phyloP scores from a whole-genome alignment of 345 rosid species.

The Salix koriyanagi region DNA sequence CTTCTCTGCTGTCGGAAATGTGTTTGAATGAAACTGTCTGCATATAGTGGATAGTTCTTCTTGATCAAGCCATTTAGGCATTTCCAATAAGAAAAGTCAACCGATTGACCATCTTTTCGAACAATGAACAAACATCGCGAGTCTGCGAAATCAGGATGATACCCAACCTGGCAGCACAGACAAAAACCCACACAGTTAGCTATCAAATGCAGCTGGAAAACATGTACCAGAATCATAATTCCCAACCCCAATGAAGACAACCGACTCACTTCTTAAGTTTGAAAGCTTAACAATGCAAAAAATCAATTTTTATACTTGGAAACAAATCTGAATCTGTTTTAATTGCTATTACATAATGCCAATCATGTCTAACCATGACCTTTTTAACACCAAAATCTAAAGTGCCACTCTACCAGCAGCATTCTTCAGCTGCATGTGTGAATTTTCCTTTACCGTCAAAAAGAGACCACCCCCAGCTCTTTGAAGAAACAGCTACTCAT shows the following conservation, averaged over 20 bases:
- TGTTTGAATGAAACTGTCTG: slow-evolving; percentile 82
- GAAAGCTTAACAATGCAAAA: background rate
- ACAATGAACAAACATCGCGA: slow-evolving; percentile 84
- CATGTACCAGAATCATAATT: background rate
- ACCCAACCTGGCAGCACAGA: slow-evolving; percentile 54
- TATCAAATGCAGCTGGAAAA: slow-evolving; percentile 1
- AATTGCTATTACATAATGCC: background rate
- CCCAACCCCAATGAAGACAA: background rate
- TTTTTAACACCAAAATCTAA: background rate
- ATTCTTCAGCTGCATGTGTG: background rate
- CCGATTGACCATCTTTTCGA: slow-evolving; percentile 64
- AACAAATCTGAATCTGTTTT: background rate
- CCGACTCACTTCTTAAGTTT: background rate
- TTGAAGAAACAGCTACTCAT: background rate
- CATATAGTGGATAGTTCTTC: slow-evolving; percentile 85
- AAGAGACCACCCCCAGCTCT: background rate
- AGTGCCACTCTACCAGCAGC: background rate
- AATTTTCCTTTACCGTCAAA: background rate
- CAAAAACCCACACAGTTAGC: slow-evolving; percentile 9
- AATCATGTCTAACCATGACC: background rate
- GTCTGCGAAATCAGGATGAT: slow-evolving; percentile 75
- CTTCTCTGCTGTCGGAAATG: slow-evolving; percentile 66
- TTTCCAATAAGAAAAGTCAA: slow-evolving; percentile 97
- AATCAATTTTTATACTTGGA: background rate
- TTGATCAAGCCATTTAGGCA: slow-evolving; percentile 87